Conservation (phyloP, 2,329 filamentous ascomycete species). For the Calonectria ilicicola region DNA sequence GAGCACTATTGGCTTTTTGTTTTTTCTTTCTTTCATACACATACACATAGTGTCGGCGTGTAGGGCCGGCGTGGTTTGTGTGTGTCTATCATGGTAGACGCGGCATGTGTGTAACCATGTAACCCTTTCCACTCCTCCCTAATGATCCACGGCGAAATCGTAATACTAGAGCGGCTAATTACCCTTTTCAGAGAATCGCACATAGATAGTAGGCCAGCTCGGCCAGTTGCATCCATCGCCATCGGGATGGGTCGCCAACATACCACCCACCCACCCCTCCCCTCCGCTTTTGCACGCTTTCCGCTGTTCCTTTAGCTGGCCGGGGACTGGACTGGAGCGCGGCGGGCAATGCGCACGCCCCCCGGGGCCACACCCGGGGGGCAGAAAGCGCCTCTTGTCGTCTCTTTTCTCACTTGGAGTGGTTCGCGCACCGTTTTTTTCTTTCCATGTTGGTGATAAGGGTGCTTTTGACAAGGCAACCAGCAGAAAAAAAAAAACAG, state of each 20-base stretch:
- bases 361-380: neutral
- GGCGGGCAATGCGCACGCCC: neutral
- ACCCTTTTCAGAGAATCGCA: conserved; percentile 1
- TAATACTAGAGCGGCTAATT: neutral
- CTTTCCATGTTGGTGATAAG: neutral
- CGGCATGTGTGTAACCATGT: conserved; percentile 6
- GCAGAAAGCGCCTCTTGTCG: neutral
- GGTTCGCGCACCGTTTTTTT: neutral
- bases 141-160: neutral
- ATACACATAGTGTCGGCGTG: neutral
- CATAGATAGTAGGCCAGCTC: neutral
- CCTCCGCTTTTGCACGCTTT: neutral
- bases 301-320: neutral
- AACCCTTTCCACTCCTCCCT: neutral
- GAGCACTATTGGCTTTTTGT: neutral
- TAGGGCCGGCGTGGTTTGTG: neutral
- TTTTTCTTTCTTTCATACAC: neutral
- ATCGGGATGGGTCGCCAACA: neutral
- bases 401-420: neutral
- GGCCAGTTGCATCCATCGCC: neutral
- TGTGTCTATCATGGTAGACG: neutral
- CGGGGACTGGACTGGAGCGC: neutral
- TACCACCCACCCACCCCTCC: neutral
- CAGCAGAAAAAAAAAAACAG: neutral
- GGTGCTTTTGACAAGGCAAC: neutral